Conservation (phyloP, 352 stramenopile species). For the Phytophthora cryptogea region DNA sequence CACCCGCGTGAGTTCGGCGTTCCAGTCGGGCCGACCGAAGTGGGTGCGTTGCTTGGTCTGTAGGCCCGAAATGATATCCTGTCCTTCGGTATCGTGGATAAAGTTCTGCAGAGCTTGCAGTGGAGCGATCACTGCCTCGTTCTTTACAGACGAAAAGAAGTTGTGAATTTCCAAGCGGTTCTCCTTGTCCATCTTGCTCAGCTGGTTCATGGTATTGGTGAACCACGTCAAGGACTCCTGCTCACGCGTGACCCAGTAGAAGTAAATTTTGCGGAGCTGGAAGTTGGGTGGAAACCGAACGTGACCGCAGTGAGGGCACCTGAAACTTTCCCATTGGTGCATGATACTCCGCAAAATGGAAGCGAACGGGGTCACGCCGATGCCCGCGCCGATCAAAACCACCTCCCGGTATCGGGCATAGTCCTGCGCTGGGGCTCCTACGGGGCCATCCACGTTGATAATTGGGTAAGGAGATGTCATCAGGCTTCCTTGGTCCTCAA, state of each 20-base stretch:
- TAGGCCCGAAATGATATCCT: conserved; percentile 74
- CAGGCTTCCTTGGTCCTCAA: conserved; percentile 36
- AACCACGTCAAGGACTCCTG: conserved; percentile 82
- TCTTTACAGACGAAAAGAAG: conserved; percentile 81
- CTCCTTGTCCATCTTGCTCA: conserved; percentile 73
- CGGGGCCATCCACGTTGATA: conserved; percentile 61
- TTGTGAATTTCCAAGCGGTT: conserved; percentile 83
- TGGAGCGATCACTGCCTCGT: conserved; percentile 53
- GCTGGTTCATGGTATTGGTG: conserved; percentile 80
- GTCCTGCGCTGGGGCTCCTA: conserved; percentile 65
- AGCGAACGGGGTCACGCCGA: conserved; percentile 74
- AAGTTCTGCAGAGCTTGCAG: conserved; percentile 78
- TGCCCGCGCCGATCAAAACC: conserved; percentile 71
- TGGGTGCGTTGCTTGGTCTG: conserved; percentile 80
- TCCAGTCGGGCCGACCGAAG: conserved; percentile 80
- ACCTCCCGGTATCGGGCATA: conserved; percentile 65
- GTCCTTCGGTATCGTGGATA: conserved; percentile 62
- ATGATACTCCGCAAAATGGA: conserved; percentile 76
- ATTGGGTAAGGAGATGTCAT: conserved; percentile 46
- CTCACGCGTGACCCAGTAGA: conserved; percentile 84
- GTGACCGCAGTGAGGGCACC: conserved; percentile 52
- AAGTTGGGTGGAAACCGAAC: conserved; percentile 72
- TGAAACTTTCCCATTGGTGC: conserved; percentile 64
- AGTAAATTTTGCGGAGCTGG: conserved; percentile 81
- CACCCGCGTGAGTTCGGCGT: conserved; percentile 62